Conservation (phyloP, 2,329 filamentous ascomycete species). For the Pezicula radicicola region DNA sequence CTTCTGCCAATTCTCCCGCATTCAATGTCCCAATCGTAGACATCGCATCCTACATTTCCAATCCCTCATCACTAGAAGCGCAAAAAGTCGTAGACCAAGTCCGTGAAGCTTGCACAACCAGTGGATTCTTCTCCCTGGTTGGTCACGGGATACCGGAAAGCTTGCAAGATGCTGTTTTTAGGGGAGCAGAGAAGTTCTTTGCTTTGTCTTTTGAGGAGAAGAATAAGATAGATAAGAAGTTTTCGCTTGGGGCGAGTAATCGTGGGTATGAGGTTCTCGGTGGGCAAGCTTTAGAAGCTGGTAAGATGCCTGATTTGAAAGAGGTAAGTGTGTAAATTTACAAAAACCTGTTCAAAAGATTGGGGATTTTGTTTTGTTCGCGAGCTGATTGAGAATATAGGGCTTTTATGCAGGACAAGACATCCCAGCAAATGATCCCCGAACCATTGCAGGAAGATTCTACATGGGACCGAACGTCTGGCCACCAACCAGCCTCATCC, state of each 20-base stretch:
- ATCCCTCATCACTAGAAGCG: conserved; percentile 4
- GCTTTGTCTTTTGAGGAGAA: conserved; percentile 41
- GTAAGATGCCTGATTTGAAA: conserved; percentile 39
- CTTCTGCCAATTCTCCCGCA: background rate
- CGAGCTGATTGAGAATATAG: conserved; percentile 4
- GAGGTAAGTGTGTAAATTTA: conserved; percentile 20
- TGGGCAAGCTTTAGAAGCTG: conserved; percentile 38
- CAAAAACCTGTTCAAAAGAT: too few relatives aligned
- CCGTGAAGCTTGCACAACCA: conserved; percentile 38
- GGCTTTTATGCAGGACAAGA: conserved; percentile 36
- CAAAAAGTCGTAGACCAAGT: conserved; percentile 30
- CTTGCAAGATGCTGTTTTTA: conserved; percentile 36
- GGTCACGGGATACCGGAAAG: conserved; percentile 39
- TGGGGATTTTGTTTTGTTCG: background rate
- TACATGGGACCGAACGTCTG: conserved; percentile 38
- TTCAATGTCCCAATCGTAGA: background rate
- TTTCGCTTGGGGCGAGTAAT: conserved; percentile 32
- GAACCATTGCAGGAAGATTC: conserved; percentile 23
- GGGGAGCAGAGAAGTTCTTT: conserved; percentile 41
- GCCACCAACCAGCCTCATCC: conserved; percentile 26
- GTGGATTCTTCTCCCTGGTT: conserved; percentile 49
- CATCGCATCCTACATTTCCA: conserved; percentile 1
- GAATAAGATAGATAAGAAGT: conserved; percentile 32
- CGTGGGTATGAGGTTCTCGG: conserved; percentile 45
- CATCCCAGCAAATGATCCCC: conserved; percentile 34